Evolutionary conservation across 805 yeast species (phyloP).

Genomic region (Millerago galiae): DNA sequence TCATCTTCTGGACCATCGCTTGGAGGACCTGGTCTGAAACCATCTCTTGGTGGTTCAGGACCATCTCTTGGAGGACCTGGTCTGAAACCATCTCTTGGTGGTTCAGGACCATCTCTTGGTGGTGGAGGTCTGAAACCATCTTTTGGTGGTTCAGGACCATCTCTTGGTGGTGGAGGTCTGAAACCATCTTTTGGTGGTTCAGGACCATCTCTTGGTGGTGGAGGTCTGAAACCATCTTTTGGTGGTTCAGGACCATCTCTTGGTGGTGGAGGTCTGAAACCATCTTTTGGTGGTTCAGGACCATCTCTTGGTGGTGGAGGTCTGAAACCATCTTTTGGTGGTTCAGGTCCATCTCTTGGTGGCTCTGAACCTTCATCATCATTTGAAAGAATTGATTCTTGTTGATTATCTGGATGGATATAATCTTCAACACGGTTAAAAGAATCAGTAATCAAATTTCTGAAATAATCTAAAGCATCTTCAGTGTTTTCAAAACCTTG

Average conservation of each 20-base stretch:
- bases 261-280: background rate
- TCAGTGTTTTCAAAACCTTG: conserved; percentile 3
- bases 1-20: too few relatives aligned
- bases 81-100: background rate
- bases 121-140: background rate
- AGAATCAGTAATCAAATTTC: conserved; percentile 1
- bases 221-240: background rate
- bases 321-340: background rate
- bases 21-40: background rate
- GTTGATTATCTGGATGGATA: background rate
- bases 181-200: background rate
- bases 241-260: background rate
- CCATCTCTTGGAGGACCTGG: background rate
- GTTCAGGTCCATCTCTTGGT: background rate
- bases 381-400: background rate
- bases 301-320: background rate
- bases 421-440: conserved; percentile 1
- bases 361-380: background rate
- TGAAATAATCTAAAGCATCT: conserved; percentile 6
- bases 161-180: background rate
- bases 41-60: too few relatives aligned
- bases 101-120: too few relatives aligned
- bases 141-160: background rate
- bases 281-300: background rate
- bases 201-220: background rate